A percentile compares a stretch with the other conserved stretches of the same genome.
Evolutionary conservation across 192 early-diverging fungal species (phyloP).

Genomic region (Backusella luteola): DNA sequence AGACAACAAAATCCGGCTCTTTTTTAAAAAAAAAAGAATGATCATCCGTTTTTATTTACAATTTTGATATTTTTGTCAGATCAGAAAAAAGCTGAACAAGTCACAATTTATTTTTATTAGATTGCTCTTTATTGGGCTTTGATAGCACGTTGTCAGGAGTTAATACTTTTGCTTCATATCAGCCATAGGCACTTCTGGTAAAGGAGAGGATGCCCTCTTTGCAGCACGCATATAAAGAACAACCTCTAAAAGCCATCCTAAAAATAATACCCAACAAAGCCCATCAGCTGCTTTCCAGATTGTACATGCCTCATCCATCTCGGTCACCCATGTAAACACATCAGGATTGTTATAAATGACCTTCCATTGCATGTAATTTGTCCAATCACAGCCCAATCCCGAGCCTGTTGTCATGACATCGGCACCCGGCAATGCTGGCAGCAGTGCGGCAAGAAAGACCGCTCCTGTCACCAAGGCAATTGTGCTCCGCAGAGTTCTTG

Average conservation of each 20-base stretch:
- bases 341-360: constrained; percentile 14
- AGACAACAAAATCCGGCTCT: too few species aligned
- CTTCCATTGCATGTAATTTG: constrained; percentile 27
- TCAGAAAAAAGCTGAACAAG: neutral
- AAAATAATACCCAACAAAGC: constrained; percentile 13
- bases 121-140: neutral
- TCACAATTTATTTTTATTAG: neutral
- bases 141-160: neutral
- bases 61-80: neutral
- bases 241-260: constrained; percentile 9
- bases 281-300: constrained; percentile 15
- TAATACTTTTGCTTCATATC: neutral
- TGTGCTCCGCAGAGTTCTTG: constrained; percentile 5
- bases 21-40: too few species aligned
- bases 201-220: neutral
- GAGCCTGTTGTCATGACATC: constrained; percentile 23
- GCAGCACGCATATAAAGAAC: constrained; percentile 14
- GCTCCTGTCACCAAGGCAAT: neutral
- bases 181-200: neutral
- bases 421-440: constrained; percentile 17
- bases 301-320: constrained; percentile 21
- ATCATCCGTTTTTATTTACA: neutral
- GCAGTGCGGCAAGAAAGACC: constrained; percentile 8
- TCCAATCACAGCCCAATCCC: constrained; percentile 15
- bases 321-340: constrained; percentile 23